phyloP scores from a whole-genome alignment of 768 basidiomycete species.

The Calvatia gigantea region DNA sequence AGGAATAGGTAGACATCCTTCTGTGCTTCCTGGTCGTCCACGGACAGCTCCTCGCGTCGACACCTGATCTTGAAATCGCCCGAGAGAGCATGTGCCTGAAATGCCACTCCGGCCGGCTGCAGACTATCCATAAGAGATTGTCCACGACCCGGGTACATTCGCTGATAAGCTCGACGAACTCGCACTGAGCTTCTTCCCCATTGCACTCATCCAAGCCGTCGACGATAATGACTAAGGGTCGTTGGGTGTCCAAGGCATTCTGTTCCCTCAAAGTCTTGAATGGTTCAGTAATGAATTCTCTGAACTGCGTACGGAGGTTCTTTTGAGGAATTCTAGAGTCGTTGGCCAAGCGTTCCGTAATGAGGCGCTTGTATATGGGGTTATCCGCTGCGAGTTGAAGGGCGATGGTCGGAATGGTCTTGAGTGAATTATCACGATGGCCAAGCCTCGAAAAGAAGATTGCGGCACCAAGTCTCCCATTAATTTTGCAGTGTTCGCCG shows the following conservation, averaged over 20 bases:
- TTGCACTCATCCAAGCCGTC: background rate
- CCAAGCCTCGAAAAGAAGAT: constrained; percentile 1
- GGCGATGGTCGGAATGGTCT: background rate
- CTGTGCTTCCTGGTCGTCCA: background rate
- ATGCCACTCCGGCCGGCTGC: background rate
- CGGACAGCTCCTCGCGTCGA: background rate
- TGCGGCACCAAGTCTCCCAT: constrained; percentile 1
- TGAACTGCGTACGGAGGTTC: background rate
- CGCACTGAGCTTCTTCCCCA: background rate
- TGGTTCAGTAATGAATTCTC: background rate
- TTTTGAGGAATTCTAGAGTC: background rate
- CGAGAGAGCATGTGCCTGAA: background rate
- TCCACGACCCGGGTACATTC: background rate
- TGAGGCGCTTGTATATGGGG: background rate
- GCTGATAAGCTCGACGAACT: background rate
- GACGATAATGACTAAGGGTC: background rate
- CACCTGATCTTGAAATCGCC: background rate
- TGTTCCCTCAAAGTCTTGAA: background rate
- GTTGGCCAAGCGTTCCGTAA: background rate
- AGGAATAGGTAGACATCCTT: background rate
- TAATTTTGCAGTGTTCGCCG: background rate
- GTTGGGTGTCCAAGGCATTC: no score
- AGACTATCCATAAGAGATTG: background rate
- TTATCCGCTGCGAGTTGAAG: background rate
- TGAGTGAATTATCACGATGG: background rate